Conservation (phyloP, 257 asterid genomes). For the Fraxinus pennsylvanica region DNA sequence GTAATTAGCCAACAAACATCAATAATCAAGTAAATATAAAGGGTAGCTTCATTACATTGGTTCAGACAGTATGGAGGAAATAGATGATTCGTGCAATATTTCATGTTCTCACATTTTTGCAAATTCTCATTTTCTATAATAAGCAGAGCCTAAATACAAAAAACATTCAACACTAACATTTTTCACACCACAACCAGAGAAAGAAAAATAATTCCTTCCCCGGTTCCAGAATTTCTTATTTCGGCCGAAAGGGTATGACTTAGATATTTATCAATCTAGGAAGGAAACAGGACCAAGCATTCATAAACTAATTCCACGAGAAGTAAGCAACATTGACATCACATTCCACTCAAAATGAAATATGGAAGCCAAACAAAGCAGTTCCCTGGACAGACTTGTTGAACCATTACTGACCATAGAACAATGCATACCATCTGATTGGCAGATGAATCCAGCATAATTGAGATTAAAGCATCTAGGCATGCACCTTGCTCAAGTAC, state of each 20-base stretch:
- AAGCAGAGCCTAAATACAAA: not conserved
- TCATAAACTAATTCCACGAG: not conserved
- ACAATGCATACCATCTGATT: constrained; percentile 72
- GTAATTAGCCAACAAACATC: constrained; percentile 21
- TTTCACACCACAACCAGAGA: not conserved
- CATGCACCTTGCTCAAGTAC: constrained; percentile 96
- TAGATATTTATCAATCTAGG: not conserved
- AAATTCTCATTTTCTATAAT: not conserved
- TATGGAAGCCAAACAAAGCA: not conserved
- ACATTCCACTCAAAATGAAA: not conserved
- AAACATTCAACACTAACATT: not conserved
- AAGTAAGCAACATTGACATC: not conserved
- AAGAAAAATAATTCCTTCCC: not conserved
- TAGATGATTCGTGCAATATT: not conserved
- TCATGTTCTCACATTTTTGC: not conserved
- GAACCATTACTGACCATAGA: constrained; percentile 7
- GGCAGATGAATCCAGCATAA: constrained; percentile 93
- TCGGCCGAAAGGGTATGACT: not conserved
- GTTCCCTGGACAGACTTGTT: not conserved
- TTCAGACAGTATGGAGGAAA: not conserved
- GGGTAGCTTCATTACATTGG: not conserved
- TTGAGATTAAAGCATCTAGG: constrained; percentile 83
- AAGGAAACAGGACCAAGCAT: not conserved
- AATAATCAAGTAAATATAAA: constrained; percentile 20
- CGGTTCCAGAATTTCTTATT: not conserved